Evolutionary conservation across 331 rosid genomes (phyloP).

Genomic region (Phaseolus coccineus): DNA sequence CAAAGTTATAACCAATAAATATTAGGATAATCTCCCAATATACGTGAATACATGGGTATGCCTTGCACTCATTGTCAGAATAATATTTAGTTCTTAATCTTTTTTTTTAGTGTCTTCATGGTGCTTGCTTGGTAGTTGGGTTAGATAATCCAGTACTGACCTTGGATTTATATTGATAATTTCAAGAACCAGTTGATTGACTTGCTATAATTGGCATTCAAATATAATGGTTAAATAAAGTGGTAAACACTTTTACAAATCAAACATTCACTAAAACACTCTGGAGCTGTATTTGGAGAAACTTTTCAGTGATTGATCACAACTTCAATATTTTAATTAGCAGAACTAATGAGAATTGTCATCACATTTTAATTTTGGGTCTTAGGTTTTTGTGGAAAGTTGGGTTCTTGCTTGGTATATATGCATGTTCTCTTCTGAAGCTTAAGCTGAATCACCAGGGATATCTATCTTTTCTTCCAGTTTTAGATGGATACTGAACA

Average conservation of each 20-base stretch:
- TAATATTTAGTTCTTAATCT: neutral
- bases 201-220: slow-evolving; percentile 5
- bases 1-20: neutral
- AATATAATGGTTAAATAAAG: slow-evolving; percentile 9
- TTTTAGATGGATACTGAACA: slow-evolving; percentile 11
- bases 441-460: slow-evolving; percentile 1
- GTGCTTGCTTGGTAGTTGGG: slow-evolving; percentile 23
- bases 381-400: neutral
- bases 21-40: neutral
- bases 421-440: neutral
- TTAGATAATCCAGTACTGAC: slow-evolving; percentile 4
- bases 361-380: neutral
- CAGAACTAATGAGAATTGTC: neutral
- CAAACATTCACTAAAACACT: neutral
- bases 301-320: neutral
- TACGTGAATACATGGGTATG: neutral
- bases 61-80: neutral
- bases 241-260: neutral
- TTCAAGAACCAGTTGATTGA: slow-evolving; percentile 6
- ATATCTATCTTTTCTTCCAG: slow-evolving; percentile 4
- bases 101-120: slow-evolving; percentile 17
- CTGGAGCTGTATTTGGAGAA: neutral
- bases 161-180: neutral
- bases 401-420: neutral
- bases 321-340: slow-evolving; percentile 1